Evolutionary conservation across 164 flowering plant species (phyloP).

Genomic region (Warburgia ugandensis): DNA sequence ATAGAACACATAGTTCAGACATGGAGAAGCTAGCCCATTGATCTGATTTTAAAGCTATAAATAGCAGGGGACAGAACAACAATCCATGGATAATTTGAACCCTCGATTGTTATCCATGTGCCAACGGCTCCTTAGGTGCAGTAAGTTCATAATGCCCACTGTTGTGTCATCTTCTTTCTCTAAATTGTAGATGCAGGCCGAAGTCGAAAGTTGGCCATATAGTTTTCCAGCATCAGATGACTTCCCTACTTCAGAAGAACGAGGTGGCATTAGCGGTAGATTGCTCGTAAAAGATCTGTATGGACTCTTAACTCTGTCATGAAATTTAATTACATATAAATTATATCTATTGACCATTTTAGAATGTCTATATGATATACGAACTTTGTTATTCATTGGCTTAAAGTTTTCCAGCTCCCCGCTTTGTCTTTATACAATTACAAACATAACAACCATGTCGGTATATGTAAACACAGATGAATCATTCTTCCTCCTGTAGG

Average conservation of each 20-base stretch:
- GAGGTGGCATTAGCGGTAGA: constrained; percentile 62
- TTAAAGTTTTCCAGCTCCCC: background rate
- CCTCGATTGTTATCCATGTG: too few relatives aligned
- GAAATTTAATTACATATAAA: too few relatives aligned
- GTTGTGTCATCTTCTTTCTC: background rate
- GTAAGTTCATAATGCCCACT: background rate
- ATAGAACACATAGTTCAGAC: too few relatives aligned
- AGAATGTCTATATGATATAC: background rate
- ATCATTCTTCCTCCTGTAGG: constrained; percentile 19
- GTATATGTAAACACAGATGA: background rate
- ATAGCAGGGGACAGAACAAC: too few relatives aligned
- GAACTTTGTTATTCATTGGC: background rate
- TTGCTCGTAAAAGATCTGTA: constrained; percentile 59
- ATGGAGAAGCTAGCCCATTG: too few relatives aligned
- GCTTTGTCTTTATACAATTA: background rate
- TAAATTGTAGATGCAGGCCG: constrained; percentile 43
- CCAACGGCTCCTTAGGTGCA: background rate
- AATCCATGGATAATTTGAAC: too few relatives aligned
- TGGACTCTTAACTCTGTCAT: too few relatives aligned
- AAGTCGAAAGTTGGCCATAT: constrained; percentile 82
- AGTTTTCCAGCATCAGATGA: constrained; percentile 60
- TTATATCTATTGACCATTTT: too few relatives aligned
- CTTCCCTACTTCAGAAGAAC: constrained; percentile 38
- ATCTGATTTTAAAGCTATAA: too few relatives aligned
- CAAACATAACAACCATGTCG: too few relatives aligned